Evolutionary conservation across 768 basidiomycete genomes (phyloP).

Genomic region (Cystofilobasidium macerans): DNA sequence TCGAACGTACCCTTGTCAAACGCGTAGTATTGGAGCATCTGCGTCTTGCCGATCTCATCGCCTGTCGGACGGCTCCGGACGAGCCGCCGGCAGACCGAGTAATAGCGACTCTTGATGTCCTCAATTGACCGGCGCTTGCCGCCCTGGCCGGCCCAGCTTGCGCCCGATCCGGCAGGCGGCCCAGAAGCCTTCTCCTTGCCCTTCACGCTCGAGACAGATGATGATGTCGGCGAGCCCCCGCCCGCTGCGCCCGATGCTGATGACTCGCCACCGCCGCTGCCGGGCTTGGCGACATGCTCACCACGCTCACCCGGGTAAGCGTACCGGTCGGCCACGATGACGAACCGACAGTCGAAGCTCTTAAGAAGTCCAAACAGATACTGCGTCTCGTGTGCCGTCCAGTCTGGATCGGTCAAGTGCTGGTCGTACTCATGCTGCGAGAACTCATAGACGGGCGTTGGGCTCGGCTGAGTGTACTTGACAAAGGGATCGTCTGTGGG

Average conservation of each 20-base stretch:
- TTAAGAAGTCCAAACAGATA: slow-evolving; percentile 71
- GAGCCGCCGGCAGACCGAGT: slow-evolving; percentile 76
- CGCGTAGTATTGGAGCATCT: slow-evolving; percentile 56
- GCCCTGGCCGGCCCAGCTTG: too few species aligned
- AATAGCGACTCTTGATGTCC: slow-evolving; percentile 93
- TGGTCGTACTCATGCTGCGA: slow-evolving; percentile 74
- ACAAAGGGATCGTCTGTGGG: slow-evolving; percentile 58
- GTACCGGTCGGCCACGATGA: slow-evolving; percentile 82
- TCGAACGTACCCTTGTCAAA: slow-evolving; percentile 70
- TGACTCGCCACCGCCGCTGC: neutral
- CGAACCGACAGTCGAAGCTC: slow-evolving; percentile 80
- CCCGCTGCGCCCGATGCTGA: neutral
- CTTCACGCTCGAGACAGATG: too few species aligned
- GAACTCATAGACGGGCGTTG: slow-evolving; percentile 46
- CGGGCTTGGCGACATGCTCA: neutral
- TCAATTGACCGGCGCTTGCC: slow-evolving; percentile 37
- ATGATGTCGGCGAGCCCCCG: neutral
- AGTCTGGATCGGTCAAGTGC: slow-evolving; percentile 65
- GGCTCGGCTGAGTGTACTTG: slow-evolving; percentile 55
- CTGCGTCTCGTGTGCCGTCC: slow-evolving; percentile 89
- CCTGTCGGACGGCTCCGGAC: slow-evolving; percentile 79
- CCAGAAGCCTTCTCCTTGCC: too few species aligned
- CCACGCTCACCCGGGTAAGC: slow-evolving; percentile 42
- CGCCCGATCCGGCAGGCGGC: too few species aligned
- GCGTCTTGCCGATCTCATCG: slow-evolving; percentile 60